Evolutionary conservation across 257 asterid species (phyloP), one percentile per base, ranked within the genome.

Genomic region (Primulina tabacum): DNA sequence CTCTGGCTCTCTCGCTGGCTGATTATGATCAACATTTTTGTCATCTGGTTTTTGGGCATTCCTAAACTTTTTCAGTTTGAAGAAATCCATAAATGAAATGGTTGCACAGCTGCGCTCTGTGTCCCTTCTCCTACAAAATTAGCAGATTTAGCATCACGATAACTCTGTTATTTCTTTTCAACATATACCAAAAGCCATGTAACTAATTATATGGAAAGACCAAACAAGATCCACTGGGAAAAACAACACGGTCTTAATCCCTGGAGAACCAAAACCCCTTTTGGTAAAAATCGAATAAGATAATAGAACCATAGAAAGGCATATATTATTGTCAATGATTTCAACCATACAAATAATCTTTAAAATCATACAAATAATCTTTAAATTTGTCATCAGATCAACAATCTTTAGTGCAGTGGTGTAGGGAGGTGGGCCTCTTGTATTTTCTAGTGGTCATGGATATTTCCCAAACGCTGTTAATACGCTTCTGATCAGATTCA

Each of bases 1-100:
- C 72, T 86, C 88, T 0, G 86, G 88, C 68, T 77, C 80, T 17
- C 82, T 79, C 64, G 76, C 87, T 7, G 83, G 89, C 74, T 78
- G 78, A 62, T 84, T 87, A 74, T 79, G 88, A 0, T 59, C 11
- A 30, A 64, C 83, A 67, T 74, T 69, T 62, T 57, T 68, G 56
- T 79, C 79, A n/a, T 78, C 75, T 2, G 89, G 88, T 78, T 87
- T 86, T 70, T 67, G 87, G 34, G 85, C 83, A 78, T 80, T 85
- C 73, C 90, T 74, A 57, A 90, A 87, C 79, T 82, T 93, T 75
- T 78, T 87, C 73, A 82, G 73, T 66, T 86, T 87, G 77, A 92
- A 82, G 87, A 89, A 89, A 82, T 90, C 91, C 97, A 90, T 92
- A 24, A 28, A 65, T 5, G 57, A 34, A 56, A 68, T 35, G 10